These are phyloP conservation scores for Acacia acuminata DNA, from an alignment of 306 rosid species.

Conservation along the genomic window DNA sequence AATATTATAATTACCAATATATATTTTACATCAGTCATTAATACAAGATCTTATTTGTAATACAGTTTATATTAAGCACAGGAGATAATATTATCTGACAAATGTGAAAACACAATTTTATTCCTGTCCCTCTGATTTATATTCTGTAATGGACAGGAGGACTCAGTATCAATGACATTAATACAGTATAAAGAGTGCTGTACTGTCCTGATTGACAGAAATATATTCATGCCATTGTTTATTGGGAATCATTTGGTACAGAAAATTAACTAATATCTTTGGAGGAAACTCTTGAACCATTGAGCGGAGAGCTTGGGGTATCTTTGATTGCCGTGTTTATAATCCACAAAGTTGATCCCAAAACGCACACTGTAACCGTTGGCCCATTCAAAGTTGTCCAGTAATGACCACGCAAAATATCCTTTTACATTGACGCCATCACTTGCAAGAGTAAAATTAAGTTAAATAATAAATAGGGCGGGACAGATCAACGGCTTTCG, in stretches of 20 bases:
- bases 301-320: slow-evolving; percentile 54
- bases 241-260: background rate
- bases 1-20: too few relatives aligned
- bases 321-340: slow-evolving; percentile 46
- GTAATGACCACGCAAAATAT: slow-evolving; percentile 66
- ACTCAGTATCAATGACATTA: too few relatives aligned
- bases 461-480: background rate
- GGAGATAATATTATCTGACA: too few relatives aligned
- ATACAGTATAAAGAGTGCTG: too few relatives aligned
- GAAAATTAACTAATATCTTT: slow-evolving; percentile 11
- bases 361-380: slow-evolving; percentile 49
- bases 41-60: too few relatives aligned
- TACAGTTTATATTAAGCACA: too few relatives aligned
- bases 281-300: slow-evolving; percentile 59
- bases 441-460: slow-evolving; percentile 10
- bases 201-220: too few relatives aligned
- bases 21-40: too few relatives aligned
- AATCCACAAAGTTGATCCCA: slow-evolving; percentile 56
- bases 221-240: background rate
- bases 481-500: background rate
- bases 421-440: slow-evolving; percentile 49
- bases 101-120: too few relatives aligned
- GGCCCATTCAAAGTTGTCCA: slow-evolving; percentile 64
- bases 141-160: too few relatives aligned
- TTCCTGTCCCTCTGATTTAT: too few relatives aligned